Evolutionary conservation across 768 basidiomycete species (phyloP).

Genomic region (Multifurca ochricompacta): DNA sequence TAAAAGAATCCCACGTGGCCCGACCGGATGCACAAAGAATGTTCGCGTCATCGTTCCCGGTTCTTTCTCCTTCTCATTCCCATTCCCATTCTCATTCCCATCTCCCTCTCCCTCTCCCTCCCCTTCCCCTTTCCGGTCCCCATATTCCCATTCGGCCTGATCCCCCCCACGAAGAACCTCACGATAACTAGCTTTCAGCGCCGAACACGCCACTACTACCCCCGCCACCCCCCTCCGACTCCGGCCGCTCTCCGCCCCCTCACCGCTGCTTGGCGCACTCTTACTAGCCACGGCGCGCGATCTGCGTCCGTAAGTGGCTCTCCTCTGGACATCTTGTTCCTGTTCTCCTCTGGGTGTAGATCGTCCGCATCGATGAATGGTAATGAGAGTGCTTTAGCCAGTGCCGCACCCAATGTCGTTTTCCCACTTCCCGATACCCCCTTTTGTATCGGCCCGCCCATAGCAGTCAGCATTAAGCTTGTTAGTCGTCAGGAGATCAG

Average conservation of each 20-base stretch:
- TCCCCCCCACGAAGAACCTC: constrained; percentile 72
- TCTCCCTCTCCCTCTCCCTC: background rate
- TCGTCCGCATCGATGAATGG: constrained; percentile 88
- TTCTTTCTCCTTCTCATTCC: constrained; percentile 25
- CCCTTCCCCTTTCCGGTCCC: background rate
- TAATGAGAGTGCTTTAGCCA: constrained; percentile 53
- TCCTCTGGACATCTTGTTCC: constrained; percentile 82
- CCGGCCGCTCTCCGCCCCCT: constrained; percentile 43
- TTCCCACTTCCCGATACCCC: constrained; percentile 73
- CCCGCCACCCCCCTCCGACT: constrained; percentile 29
- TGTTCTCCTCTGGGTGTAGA: constrained; percentile 72
- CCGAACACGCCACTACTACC: constrained; percentile 81
- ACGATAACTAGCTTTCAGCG: constrained; percentile 75
- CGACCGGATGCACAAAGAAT: constrained; percentile 76
- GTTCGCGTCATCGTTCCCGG: constrained; percentile 41
- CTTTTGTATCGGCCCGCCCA: too few relatives aligned
- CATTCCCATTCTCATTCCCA: too few relatives aligned
- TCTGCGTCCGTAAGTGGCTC: constrained; percentile 73
- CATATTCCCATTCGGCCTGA: too few relatives aligned
- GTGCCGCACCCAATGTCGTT: constrained; percentile 55
- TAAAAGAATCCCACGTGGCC: constrained; percentile 43
- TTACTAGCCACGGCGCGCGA: constrained; percentile 77
- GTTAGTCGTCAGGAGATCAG: background rate
- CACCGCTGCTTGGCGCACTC: constrained; percentile 61
- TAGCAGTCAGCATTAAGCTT: background rate